These are phyloP conservation scores for Trypanosomatidae sp. DNA, from an alignment of 208 protist genomes.

Conservation along the genomic window DNA sequence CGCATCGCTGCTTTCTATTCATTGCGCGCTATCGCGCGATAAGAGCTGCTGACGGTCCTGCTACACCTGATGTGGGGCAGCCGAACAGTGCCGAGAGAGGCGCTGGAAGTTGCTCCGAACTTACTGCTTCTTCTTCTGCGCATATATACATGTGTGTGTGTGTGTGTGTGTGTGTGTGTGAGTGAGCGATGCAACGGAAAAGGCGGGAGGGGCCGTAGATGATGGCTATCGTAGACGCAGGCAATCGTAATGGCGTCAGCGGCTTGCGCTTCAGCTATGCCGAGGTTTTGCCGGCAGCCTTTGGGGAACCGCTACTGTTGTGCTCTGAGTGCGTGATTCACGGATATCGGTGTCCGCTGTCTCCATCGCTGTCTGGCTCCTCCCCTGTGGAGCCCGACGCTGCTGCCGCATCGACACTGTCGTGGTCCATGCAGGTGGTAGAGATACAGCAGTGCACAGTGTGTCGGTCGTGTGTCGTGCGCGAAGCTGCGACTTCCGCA, in stretches of 20 bases:
- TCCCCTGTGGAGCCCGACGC: not conserved
- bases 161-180: too few relatives aligned
- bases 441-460: slow-evolving; percentile 22
- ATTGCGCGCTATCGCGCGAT: slow-evolving; percentile 41
- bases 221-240: slow-evolving; percentile 4
- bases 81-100: slow-evolving; percentile 50
- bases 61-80: slow-evolving; percentile 74
- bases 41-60: slow-evolving; percentile 70
- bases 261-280: not conserved
- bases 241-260: not conserved
- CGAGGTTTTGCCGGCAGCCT: slow-evolving; percentile 3
- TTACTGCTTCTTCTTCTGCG: slow-evolving; percentile 81
- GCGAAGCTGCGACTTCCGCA: not conserved
- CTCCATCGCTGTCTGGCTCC: not conserved
- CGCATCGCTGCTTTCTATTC: slow-evolving; percentile 62
- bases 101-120: slow-evolving; percentile 48
- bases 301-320: slow-evolving; percentile 28
- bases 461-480: slow-evolving; percentile 18
- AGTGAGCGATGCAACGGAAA: slow-evolving; percentile 45
- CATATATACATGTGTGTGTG: too few relatives aligned
- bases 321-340: slow-evolving; percentile 43
- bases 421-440: slow-evolving; percentile 21
- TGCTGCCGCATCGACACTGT: not conserved
- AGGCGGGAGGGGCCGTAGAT: slow-evolving; percentile 14
- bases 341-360: slow-evolving; percentile 60